Conservation (phyloP, 2,329 filamentous ascomycete genomes). For the Epicoccum sorghinum region DNA sequence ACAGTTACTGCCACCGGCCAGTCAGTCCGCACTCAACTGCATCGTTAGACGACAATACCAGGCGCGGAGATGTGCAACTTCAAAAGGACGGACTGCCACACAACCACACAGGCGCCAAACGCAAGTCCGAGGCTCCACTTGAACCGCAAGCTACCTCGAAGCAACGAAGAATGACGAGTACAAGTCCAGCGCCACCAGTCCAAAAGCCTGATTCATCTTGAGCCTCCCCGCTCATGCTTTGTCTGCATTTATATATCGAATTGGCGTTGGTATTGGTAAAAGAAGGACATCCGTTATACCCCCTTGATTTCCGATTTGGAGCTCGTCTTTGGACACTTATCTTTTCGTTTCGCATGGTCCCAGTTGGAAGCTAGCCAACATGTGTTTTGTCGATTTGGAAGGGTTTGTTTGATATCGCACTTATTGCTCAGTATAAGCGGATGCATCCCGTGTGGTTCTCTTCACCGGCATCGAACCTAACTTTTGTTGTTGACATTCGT, state of each 20-base stretch:
- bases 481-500: too few relatives aligned
- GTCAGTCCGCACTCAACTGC: constrained; percentile 6
- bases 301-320: constrained; percentile 15
- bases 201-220: constrained; percentile 21
- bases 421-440: too few relatives aligned
- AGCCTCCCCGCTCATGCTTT: constrained; percentile 4
- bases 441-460: too few relatives aligned
- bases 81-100: constrained; percentile 1
- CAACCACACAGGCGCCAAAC: constrained; percentile 18
- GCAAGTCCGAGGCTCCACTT: constrained; percentile 26
- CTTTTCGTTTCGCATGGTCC: not conserved
- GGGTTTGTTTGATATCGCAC: too few relatives aligned
- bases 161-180: constrained; percentile 17
- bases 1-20: constrained; percentile 12
- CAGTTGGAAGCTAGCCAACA: not conserved
- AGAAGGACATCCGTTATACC: constrained; percentile 29
- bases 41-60: constrained; percentile 10
- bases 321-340: not conserved
- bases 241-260: constrained; percentile 27
- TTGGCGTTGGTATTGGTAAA: constrained; percentile 26
- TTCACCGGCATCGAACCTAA: too few relatives aligned
- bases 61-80: constrained; percentile 1
- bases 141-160: constrained; percentile 17
- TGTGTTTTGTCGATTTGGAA: not conserved
- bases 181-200: constrained; percentile 20